These are phyloP conservation scores for Salvia splendens DNA, from an alignment of 257 asterid genomes.

Conservation along the genomic window DNA sequence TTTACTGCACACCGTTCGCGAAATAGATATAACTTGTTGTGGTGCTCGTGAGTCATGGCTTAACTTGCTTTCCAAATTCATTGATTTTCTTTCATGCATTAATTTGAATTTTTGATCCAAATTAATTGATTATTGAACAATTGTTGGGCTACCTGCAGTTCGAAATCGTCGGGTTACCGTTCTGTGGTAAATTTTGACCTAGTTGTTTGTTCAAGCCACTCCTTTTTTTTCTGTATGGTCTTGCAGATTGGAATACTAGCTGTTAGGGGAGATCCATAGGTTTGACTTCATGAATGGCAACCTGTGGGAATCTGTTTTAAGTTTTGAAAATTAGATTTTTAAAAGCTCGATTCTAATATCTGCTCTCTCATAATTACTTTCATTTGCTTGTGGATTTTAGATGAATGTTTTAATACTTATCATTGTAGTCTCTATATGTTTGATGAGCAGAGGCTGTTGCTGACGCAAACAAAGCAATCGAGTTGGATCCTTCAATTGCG, in stretches of 20 bases:
- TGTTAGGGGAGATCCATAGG: background rate
- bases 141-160: background rate
- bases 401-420: slow-evolving; percentile 21
- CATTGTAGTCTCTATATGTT: background rate
- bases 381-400: slow-evolving; percentile 8
- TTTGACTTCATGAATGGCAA: slow-evolving; percentile 1
- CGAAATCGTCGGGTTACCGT: background rate
- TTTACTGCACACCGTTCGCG: background rate
- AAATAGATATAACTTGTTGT: background rate
- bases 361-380: background rate
- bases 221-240: background rate
- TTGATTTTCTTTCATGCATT: background rate
- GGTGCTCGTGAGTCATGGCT: background rate
- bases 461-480: slow-evolving; percentile 85
- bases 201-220: slow-evolving; percentile 1
- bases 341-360: background rate
- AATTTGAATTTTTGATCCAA: slow-evolving; percentile 7
- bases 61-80: too few relatives aligned
- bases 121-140: background rate
- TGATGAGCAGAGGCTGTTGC: slow-evolving; percentile 75
- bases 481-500: slow-evolving; percentile 64
- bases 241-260: too few relatives aligned
- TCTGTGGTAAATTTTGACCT: background rate
- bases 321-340: background rate
- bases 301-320: background rate